Evolutionary conservation across 768 basidiomycete species (phyloP).

Genomic region (Amylocystis lapponica): DNA sequence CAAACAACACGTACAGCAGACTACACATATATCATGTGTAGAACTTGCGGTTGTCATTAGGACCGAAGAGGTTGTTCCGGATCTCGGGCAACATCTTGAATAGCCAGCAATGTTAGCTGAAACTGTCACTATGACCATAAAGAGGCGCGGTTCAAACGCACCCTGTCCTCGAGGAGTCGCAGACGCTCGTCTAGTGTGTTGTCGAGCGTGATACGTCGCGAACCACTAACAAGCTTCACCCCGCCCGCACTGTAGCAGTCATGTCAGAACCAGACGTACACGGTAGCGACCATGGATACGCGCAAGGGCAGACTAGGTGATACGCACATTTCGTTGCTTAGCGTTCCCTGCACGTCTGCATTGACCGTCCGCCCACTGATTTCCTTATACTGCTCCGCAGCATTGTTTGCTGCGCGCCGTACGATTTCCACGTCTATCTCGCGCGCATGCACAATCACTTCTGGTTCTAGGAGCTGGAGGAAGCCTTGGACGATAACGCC

Average conservation of each 20-base stretch:
- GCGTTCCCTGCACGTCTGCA: slow-evolving; percentile 51
- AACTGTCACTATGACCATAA: not conserved
- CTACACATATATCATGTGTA: slow-evolving; percentile 53
- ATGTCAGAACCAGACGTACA: no score
- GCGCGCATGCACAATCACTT: slow-evolving; percentile 60
- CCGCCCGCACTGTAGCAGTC: slow-evolving; percentile 66
- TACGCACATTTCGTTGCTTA: slow-evolving; percentile 66
- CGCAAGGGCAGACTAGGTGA: not conserved
- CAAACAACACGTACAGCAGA: no score
- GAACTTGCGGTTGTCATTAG: slow-evolving; percentile 90
- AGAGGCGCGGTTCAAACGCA: no score
- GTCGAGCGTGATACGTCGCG: slow-evolving; percentile 79
- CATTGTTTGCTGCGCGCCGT: slow-evolving; percentile 57
- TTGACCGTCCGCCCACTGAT: slow-evolving; percentile 66
- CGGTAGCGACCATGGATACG: no score
- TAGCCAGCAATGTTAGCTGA: not conserved
- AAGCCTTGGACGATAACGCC: slow-evolving; percentile 82
- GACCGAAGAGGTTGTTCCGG: slow-evolving; percentile 80
- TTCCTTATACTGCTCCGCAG: slow-evolving; percentile 63
- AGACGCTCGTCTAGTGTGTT: slow-evolving; percentile 94
- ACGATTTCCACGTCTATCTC: slow-evolving; percentile 58
- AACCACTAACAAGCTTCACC: slow-evolving; percentile 66
- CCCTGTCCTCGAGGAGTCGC: slow-evolving; percentile 83
- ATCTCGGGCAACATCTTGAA: slow-evolving; percentile 93
- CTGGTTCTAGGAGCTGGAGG: slow-evolving; percentile 74